Evolutionary conservation across 495 filamentous ascomycete genomes (phyloP), one percentile per base, ranked within the genome.

Genomic region (Lophium mytilinum): DNA sequence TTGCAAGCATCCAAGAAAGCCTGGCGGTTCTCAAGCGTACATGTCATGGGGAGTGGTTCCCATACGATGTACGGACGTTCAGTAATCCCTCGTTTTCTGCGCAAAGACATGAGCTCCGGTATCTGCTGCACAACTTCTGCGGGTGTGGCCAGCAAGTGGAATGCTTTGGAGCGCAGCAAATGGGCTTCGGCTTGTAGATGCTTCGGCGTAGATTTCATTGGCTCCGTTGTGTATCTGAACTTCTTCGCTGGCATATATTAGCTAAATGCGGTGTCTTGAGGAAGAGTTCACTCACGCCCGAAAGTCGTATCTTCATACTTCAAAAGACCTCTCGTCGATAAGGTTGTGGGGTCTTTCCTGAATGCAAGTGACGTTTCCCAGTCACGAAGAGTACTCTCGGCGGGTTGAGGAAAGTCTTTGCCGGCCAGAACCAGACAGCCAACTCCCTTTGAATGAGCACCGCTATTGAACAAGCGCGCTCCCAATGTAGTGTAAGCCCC

Each of bases 241-340:
- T 42, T 59, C 41, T 53, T 59, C n/a, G 56, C 56, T 59, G 30
- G 37, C 3, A 19, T 37, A 43, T 4, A n/a, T 33, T 10, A 18
- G 30, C 39, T 30, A 30, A 15, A 3, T 39, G 14, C 36, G 34
- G 18, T 3, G 9, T 36, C 12, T 37, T n/a, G 37, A 17, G 7
- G n/a, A n/a, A 18, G 21, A 10, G 11, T 12, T 15, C 40, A 61
- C 58, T 39, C 49, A 56, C 53, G 53, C 18, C 60, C 50, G 36
- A 62, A 62, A 11, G 60, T 58, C 37, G 57, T 41, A 34, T 62
- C 58, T 49, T 62, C 50, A 43, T 62, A 62, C 21, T 58, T 39
- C 36, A 62, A 30, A 8, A 47, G 35, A 36, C 60, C 60, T 51
- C 60, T 37, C 6, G 50, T 62, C 35, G 35, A 49, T 12, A 37